phyloP scores from a whole-genome alignment of 1,284 basidiomycete species.

The Microbotryomycetes sp. region DNA sequence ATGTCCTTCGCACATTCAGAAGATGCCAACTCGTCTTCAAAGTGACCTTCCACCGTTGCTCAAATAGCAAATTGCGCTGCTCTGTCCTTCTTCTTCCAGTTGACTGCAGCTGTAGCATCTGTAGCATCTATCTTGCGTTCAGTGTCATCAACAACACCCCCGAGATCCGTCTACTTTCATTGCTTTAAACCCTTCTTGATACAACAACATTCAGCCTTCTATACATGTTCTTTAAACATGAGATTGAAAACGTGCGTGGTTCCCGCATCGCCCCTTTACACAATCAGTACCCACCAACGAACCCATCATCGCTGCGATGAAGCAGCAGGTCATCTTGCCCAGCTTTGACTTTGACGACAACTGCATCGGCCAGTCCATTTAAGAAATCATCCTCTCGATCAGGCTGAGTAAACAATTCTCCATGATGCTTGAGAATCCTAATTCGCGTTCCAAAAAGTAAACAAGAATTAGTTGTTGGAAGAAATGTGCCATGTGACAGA shows the following conservation, averaged over 20 bases:
- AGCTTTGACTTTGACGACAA: neutral
- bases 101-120: neutral
- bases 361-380: neutral
- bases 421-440: neutral
- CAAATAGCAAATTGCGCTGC: neutral
- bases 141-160: neutral
- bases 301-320: too few relatives aligned
- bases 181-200: too few relatives aligned
- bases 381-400: neutral
- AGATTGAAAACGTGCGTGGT: too few relatives aligned
- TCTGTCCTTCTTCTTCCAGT: neutral
- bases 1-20: neutral
- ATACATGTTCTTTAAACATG: too few relatives aligned
- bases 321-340: neutral
- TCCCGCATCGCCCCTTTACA: too few relatives aligned
- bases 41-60: neutral
- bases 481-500: neutral
- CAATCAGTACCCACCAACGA: too few relatives aligned
- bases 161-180: too few relatives aligned
- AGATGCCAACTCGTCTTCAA: neutral
- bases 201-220: too few relatives aligned
- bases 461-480: neutral
- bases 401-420: neutral
- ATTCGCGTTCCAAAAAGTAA: neutral
- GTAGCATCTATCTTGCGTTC: neutral